phyloP scores from a whole-genome alignment of 441 rosid species.

The Sinapis alba region DNA sequence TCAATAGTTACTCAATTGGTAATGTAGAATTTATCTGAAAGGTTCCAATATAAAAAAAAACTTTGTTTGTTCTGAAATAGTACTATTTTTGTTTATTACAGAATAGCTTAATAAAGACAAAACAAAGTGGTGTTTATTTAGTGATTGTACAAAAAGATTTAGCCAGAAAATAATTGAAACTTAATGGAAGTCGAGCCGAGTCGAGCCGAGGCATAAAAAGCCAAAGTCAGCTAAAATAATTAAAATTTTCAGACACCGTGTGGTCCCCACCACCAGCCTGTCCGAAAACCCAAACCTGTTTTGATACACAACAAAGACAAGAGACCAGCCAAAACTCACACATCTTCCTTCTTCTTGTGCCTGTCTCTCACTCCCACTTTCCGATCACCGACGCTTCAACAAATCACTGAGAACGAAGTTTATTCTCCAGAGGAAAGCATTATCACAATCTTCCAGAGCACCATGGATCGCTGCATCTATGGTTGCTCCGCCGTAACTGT shows the following conservation, averaged over 20 bases:
- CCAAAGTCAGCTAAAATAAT: slow-evolving; percentile 34
- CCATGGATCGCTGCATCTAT: slow-evolving; percentile 44
- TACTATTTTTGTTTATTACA: background rate
- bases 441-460: slow-evolving; percentile 31
- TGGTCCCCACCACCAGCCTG: slow-evolving; percentile 46
- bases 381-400: slow-evolving; percentile 31
- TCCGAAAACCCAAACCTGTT: slow-evolving; percentile 35
- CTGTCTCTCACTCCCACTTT: slow-evolving; percentile 33
- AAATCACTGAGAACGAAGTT: background rate
- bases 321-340: slow-evolving; percentile 16
- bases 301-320: slow-evolving; percentile 21
- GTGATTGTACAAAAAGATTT: slow-evolving; percentile 7
- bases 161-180: slow-evolving; percentile 5
- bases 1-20: slow-evolving; percentile 1
- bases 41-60: background rate
- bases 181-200: slow-evolving; percentile 28
- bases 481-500: slow-evolving; percentile 35
- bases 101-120: slow-evolving; percentile 16
- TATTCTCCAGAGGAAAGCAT: background rate
- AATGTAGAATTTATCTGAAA: background rate
- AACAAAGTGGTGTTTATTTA: slow-evolving; percentile 12
- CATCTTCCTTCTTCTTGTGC: background rate
- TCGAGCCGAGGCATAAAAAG: slow-evolving; percentile 6
- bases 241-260: slow-evolving; percentile 36
- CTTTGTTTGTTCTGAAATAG: slow-evolving; percentile 11